Percentiles rank a stretch among this genome's conserved stretches.
phyloP scores from a whole-genome alignment of 345 rosid species.

The Linum tenue region DNA sequence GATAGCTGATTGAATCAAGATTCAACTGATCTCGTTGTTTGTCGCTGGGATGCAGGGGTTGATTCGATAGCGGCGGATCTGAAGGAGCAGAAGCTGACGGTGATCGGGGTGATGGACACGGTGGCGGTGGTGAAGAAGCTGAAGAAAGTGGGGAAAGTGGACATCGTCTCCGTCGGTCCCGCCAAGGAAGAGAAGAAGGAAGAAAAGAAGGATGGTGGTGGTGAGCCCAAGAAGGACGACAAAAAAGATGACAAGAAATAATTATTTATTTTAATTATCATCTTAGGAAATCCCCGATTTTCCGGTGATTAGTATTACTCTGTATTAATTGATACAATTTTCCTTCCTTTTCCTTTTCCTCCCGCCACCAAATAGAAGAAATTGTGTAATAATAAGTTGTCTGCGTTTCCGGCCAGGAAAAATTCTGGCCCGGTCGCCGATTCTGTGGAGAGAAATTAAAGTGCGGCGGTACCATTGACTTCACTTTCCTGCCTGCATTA shows the following conservation, averaged over 20 bases:
- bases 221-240: conserved; percentile 42
- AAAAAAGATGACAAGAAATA: conserved; percentile 36
- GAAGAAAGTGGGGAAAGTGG: conserved; percentile 95
- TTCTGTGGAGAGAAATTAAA: neutral
- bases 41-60: conserved; percentile 35
- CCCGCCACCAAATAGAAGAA: too few relatives aligned
- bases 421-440: too few relatives aligned
- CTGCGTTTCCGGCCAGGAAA: too few relatives aligned
- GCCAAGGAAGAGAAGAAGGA: conserved; percentile 91
- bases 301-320: neutral
- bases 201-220: conserved; percentile 54
- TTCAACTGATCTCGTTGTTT: neutral
- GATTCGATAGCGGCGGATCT: conserved; percentile 84
- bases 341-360: too few relatives aligned
- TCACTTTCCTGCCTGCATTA: too few relatives aligned
- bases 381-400: neutral
- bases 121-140: conserved; percentile 77
- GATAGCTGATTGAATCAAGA: neutral
- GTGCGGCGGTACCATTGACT: too few relatives aligned
- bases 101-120: conserved; percentile 76
- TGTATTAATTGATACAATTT: too few relatives aligned
- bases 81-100: conserved; percentile 85
- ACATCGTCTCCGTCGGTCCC: conserved; percentile 76
- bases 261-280: conserved; percentile 4
- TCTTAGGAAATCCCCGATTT: neutral